A percentile compares a stretch with the other conserved stretches of the same genome.
These are phyloP conservation scores for Bryoglossum gracile DNA, from an alignment of 495 filamentous ascomycete genomes.

Conservation along the genomic window DNA sequence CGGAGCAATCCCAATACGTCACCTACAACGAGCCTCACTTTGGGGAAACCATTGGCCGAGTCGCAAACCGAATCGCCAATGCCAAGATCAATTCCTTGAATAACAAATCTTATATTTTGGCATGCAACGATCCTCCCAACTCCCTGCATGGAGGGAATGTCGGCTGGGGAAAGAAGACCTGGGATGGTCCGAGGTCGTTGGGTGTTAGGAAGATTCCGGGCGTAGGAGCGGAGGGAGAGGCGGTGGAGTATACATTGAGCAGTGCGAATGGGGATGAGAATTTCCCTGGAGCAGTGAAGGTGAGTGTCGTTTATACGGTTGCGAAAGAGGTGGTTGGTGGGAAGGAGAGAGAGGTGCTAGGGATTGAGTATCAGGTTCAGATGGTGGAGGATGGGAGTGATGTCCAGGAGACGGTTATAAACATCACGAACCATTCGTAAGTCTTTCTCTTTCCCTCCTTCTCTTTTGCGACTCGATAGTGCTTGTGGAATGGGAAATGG, in stretches of 20 bases:
- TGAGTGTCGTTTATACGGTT: slow-evolving; percentile 69
- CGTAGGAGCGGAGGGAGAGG: slow-evolving; percentile 58
- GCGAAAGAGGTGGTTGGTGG: slow-evolving; percentile 51
- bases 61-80: slow-evolving; percentile 77
- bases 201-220: slow-evolving; percentile 38
- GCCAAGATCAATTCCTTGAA: slow-evolving; percentile 69
- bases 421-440: slow-evolving; percentile 92
- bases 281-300: slow-evolving; percentile 77
- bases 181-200: slow-evolving; percentile 65
- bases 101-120: slow-evolving; percentile 58
- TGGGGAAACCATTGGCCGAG: slow-evolving; percentile 87
- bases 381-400: slow-evolving; percentile 55
- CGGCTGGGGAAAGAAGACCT: slow-evolving; percentile 82
- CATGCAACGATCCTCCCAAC: slow-evolving; percentile 70
- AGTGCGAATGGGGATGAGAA: slow-evolving; percentile 76
- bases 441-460: slow-evolving; percentile 17
- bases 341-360: slow-evolving; percentile 57
- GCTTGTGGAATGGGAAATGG: not conserved
- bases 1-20: slow-evolving; percentile 62
- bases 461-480: not conserved
- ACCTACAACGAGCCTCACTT: slow-evolving; percentile 70
- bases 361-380: slow-evolving; percentile 84
- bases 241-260: slow-evolving; percentile 64
- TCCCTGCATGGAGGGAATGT: slow-evolving; percentile 71
- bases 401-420: slow-evolving; percentile 79